Conservation (phyloP, 345 rosid species). For the Hibiscus mutabilis region DNA sequence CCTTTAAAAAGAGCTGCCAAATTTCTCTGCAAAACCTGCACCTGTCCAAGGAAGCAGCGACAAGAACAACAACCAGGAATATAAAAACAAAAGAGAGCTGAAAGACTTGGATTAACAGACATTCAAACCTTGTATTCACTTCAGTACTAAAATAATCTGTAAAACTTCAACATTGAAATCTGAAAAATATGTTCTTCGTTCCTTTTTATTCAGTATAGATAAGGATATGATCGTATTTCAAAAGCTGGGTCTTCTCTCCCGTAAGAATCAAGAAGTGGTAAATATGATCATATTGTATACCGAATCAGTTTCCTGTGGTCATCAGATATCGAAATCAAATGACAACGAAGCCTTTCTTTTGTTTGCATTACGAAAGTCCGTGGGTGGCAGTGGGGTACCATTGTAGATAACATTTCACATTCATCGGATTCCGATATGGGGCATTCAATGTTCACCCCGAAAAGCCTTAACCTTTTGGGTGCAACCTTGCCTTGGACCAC, state of each 20-base stretch:
- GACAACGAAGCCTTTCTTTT: constrained; percentile 40
- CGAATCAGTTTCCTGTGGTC: background rate
- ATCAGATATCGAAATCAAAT: constrained; percentile 39
- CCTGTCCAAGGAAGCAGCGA: constrained; percentile 33
- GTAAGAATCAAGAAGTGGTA: background rate
- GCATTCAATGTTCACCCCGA: constrained; percentile 95
- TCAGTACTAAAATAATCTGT: background rate
- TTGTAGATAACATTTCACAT: constrained; percentile 23
- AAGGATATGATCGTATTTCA: background rate
- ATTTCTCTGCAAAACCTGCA: constrained; percentile 15
- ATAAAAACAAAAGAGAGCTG: constrained; percentile 13
- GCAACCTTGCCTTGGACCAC: constrained; percentile 56
- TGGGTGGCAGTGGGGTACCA: constrained; percentile 26
- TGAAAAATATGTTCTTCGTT: background rate
- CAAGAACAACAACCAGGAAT: constrained; percentile 24
- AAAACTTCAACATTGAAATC: constrained; percentile 5
- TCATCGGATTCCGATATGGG: constrained; percentile 32
- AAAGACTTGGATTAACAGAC: constrained; percentile 13
- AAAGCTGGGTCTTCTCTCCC: background rate
- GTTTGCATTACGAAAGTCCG: no score
- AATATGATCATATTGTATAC: no score
- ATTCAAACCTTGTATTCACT: no score
- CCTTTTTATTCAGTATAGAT: constrained; percentile 2
- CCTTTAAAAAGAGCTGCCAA: constrained; percentile 20
- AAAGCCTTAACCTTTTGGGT: constrained; percentile 71